Percentiles rank a stretch among this genome's conserved stretches.
These are phyloP conservation scores for Corynespora cassiicola DNA, from an alignment of 2,329 filamentous ascomycete genomes.

Conservation along the genomic window DNA sequence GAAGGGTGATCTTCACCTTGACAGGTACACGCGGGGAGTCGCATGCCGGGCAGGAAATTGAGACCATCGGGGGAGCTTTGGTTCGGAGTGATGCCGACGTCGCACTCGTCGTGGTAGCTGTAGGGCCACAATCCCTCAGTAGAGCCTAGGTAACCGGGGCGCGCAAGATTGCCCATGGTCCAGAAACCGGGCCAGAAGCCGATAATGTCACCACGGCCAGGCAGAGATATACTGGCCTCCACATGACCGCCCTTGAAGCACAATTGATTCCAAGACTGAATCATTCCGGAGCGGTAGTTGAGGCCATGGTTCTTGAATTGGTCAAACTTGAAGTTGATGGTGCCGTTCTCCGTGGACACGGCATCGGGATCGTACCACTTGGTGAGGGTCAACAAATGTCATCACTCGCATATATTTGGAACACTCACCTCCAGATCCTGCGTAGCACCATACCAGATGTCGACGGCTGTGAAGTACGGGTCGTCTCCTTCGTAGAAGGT, in stretches of 20 bases:
- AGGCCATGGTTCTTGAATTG: slow-evolving; percentile 69
- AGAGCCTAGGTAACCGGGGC: slow-evolving; percentile 72
- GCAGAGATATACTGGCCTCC: slow-evolving; percentile 74
- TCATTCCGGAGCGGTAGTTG: slow-evolving; percentile 74
- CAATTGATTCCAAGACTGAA: slow-evolving; percentile 76
- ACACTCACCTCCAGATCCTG: slow-evolving; percentile 67
- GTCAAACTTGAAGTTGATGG: slow-evolving; percentile 70
- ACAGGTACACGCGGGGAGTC: slow-evolving; percentile 72
- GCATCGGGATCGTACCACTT: slow-evolving; percentile 76
- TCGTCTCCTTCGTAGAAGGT: slow-evolving; percentile 77
- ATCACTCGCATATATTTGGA: neutral
- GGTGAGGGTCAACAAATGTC: slow-evolving; percentile 12
- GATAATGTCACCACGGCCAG: slow-evolving; percentile 68
- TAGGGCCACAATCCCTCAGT: slow-evolving; percentile 79
- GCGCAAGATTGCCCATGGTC: slow-evolving; percentile 76
- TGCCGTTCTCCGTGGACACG: slow-evolving; percentile 66
- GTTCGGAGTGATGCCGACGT: slow-evolving; percentile 74
- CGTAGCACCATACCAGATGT: slow-evolving; percentile 76
- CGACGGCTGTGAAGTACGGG: slow-evolving; percentile 70
- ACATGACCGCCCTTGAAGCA: slow-evolving; percentile 75
- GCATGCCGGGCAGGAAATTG: slow-evolving; percentile 73
- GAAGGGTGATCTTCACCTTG: slow-evolving; percentile 68
- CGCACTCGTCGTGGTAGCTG: slow-evolving; percentile 72
- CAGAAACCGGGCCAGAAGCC: slow-evolving; percentile 80
- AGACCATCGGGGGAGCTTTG: slow-evolving; percentile 72